Conservation (phyloP, 371 early-diverging fungal species). For the Mortierella sp. region DNA sequence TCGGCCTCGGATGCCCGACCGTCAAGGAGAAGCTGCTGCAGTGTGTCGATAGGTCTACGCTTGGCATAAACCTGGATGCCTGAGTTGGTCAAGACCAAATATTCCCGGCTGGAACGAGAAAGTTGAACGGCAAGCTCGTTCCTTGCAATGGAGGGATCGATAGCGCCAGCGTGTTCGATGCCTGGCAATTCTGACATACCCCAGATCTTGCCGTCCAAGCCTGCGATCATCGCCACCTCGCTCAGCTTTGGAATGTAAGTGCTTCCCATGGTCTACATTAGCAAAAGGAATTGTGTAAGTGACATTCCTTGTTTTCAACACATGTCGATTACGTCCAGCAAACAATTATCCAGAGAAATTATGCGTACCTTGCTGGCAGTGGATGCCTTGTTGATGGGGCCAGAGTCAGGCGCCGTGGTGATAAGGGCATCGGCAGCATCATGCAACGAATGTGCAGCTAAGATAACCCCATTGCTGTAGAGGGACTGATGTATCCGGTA, state of each 20-base stretch:
- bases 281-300: background rate
- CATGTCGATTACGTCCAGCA: background rate
- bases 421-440: constrained; percentile 77
- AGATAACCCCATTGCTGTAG: constrained; percentile 74
- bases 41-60: constrained; percentile 83
- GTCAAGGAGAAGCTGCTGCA: constrained; percentile 65
- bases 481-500: constrained; percentile 70
- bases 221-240: constrained; percentile 58
- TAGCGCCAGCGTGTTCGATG: constrained; percentile 46
- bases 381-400: constrained; percentile 61
- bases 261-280: constrained; percentile 25
- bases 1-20: constrained; percentile 60
- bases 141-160: constrained; percentile 46
- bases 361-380: constrained; percentile 36
- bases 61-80: constrained; percentile 74
- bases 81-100: constrained; percentile 80
- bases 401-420: constrained; percentile 72
- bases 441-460: constrained; percentile 72
- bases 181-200: constrained; percentile 76
- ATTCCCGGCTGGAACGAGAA: constrained; percentile 71
- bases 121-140: constrained; percentile 81
- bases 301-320: too few relatives aligned
- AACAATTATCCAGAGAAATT: background rate
- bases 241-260: constrained; percentile 43
- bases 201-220: constrained; percentile 86